phyloP scores from a whole-genome alignment of 2,329 filamentous ascomycete genomes.

The Trichoderma brevicompactum region DNA sequence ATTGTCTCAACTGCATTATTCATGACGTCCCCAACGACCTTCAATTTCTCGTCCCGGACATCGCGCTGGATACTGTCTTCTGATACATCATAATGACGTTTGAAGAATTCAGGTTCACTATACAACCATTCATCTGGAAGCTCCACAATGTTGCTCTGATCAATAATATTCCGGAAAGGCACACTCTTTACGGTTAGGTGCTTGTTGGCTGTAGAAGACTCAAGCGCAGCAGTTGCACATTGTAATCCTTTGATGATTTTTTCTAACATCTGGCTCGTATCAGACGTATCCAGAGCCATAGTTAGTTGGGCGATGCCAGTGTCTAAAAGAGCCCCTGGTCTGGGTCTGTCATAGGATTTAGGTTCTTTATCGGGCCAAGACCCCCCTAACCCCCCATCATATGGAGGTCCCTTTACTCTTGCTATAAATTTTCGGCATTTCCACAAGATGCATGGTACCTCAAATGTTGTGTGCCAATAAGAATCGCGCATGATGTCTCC shows the following conservation, averaged over 20 bases:
- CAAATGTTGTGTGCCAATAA: background rate
- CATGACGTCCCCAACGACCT: too few relatives aligned
- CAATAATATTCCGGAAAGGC: background rate
- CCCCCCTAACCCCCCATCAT: too few relatives aligned
- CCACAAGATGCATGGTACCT: background rate
- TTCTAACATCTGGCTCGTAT: too few relatives aligned
- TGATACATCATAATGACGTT: background rate
- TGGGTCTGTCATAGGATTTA: too few relatives aligned
- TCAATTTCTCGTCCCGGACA: background rate
- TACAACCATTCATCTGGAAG: constrained; percentile 4
- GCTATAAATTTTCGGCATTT: background rate
- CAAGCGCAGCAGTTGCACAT: too few relatives aligned
- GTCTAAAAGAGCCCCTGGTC: too few relatives aligned
- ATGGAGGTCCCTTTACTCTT: background rate
- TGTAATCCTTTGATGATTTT: too few relatives aligned
- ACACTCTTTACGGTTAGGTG: background rate
- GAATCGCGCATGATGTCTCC: background rate
- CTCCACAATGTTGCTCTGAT: background rate
- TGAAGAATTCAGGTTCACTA: background rate
- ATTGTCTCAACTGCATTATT: too few relatives aligned
- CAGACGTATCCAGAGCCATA: too few relatives aligned
- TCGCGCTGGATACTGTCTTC: too few relatives aligned
- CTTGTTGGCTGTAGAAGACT: too few relatives aligned
- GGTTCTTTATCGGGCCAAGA: too few relatives aligned
- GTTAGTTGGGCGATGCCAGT: background rate